These are phyloP conservation scores for Ophiocordyceps camponoti-floridani DNA, from an alignment of 2,329 filamentous ascomycete species.

Conservation along the genomic window DNA sequence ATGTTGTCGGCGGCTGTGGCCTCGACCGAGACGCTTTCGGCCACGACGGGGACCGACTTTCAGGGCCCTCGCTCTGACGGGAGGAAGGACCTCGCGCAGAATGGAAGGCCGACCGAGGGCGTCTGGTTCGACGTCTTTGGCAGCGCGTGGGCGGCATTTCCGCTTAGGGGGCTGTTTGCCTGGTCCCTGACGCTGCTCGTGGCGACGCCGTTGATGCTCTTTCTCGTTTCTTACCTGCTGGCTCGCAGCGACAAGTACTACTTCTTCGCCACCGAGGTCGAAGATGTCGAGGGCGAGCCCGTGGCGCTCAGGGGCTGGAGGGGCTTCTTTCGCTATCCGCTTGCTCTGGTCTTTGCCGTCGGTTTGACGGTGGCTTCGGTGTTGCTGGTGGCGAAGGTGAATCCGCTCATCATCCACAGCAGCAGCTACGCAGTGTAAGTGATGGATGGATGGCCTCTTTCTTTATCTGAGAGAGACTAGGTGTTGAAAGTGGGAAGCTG, in stretches of 20 bases:
- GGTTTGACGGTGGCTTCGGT: conserved; percentile 54
- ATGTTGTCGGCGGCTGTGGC: conserved; percentile 77
- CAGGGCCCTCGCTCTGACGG: conserved; percentile 36
- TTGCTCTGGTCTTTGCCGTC: conserved; percentile 52
- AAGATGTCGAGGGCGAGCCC: conserved; percentile 40
- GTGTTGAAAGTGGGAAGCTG: background rate
- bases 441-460: background rate
- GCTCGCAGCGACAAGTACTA: conserved; percentile 69
- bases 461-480: background rate
- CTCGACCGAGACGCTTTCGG: conserved; percentile 54
- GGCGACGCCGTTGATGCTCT: conserved; percentile 55
- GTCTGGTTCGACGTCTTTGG: conserved; percentile 96
- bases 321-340: conserved; percentile 70
- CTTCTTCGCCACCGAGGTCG: conserved; percentile 49
- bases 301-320: conserved; percentile 57
- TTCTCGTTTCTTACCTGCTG: conserved; percentile 51
- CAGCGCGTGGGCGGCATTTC: conserved; percentile 57
- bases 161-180: conserved; percentile 69
- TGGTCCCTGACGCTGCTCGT: conserved; percentile 73
- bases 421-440: conserved; percentile 60
- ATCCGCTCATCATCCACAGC: conserved; percentile 82
- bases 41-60: conserved; percentile 49
- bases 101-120: conserved; percentile 47
- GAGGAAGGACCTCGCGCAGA: conserved; percentile 42
- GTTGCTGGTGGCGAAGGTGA: conserved; percentile 62